These are phyloP conservation scores for Thermomyces lanuginosus DNA, from an alignment of 2,329 filamentous ascomycete genomes.

Conservation along the genomic window DNA sequence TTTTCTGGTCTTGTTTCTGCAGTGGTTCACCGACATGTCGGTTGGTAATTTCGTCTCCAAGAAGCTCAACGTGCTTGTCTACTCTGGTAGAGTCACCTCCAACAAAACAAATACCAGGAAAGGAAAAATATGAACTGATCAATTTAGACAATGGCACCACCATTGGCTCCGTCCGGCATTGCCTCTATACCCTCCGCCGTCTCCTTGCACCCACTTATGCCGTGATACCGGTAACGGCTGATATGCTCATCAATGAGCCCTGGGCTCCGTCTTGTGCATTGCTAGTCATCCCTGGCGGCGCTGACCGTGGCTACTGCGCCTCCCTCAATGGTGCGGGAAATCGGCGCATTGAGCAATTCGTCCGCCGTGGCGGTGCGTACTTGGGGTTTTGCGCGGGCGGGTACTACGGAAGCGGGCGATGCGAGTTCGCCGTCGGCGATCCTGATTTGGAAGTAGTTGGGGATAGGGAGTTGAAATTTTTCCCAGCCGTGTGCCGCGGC, in stretches of 20 bases:
- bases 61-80: conserved; percentile 82
- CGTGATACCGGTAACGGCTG: conserved; percentile 66
- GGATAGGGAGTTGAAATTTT: conserved; percentile 71
- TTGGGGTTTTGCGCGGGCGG: conserved; percentile 88
- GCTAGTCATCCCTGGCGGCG: conserved; percentile 81
- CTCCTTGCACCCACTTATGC: conserved; percentile 84
- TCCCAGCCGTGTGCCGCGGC: conserved; percentile 69
- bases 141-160: conserved; percentile 63
- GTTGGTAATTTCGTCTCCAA: conserved; percentile 35
- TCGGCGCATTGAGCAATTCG: conserved; percentile 64
- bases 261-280: conserved; percentile 78
- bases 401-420: conserved; percentile 67
- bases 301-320: conserved; percentile 82
- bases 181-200: conserved; percentile 68
- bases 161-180: conserved; percentile 75
- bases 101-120: conserved; percentile 9
- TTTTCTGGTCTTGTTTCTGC: no score
- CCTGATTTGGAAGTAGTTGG: conserved; percentile 70
- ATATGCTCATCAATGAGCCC: conserved; percentile 72
- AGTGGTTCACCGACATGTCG: conserved; percentile 17
- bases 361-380: conserved; percentile 70
- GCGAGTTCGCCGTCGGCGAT: conserved; percentile 86
- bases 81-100: conserved; percentile 50
- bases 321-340: conserved; percentile 80
- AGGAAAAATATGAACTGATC: conserved; percentile 15